Base-by-base conservation (phyloP, 192 early-diverging fungal genomes). In the Martensiomyces pterosporus region DNA sequence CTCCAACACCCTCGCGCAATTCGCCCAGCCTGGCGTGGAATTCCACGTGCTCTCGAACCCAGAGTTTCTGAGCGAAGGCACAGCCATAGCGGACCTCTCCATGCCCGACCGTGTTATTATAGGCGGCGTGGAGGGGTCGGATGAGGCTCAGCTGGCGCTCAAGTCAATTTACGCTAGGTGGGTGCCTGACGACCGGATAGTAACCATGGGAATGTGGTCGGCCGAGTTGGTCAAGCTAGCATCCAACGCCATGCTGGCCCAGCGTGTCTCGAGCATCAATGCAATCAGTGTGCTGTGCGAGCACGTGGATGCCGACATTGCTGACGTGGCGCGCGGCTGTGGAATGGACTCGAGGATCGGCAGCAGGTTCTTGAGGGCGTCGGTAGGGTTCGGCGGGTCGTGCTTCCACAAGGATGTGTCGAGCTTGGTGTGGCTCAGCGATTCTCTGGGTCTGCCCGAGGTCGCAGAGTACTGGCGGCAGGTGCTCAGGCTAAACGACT, bases 401-500 rank as follows among this genome's bases (percentile, higher is more conserved):
- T 97, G 93, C 68, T 93, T 97, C 76, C 88, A 93, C 68, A 97
- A 97, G 64, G 93, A 97, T 63, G 85, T 97, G 39, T 72, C 86
- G 38, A 92, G 93, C 75, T 70, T 97, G 42, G 87, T 94, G 15
- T 97, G 92, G 72, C 78, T 97, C 44, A 81, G 83, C 35, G 78
- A 85, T 59, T 85, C 84, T 50, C 79, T 94, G 22, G 83, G 84
- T 46, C 73, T 97, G 40, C 85, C 83, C 26, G 90, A 94, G 63
- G 91, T 97, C 25, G 93, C 88, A 33, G 89, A 82, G 29, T 97
- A 97, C 78, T 97, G 93, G 93, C 71, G 83, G 33, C 87, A 91
- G 48, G 87, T 97, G 17, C 85, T 97, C 19, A 76, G 59, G 39
- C 85, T 97, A 78, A 97, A 97, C 72, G 90, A 89, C 52, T 92